A percentile compares a stretch with the other conserved stretches of the same genome.
Conservation (phyloP, 208 protist genomes). For the Leishmania braziliensis region DNA sequence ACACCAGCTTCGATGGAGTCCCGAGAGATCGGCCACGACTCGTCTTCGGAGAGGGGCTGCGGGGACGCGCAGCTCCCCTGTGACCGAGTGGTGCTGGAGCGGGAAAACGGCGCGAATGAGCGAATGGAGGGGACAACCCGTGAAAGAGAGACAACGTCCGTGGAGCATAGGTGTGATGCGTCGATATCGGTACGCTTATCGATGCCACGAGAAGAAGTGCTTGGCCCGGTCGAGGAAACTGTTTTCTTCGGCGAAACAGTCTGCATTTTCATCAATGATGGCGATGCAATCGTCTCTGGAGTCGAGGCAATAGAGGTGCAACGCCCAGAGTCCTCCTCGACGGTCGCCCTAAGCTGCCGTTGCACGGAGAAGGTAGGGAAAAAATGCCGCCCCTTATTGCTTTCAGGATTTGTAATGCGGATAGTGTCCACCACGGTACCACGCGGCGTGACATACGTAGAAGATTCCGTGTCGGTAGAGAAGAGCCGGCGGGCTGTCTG, state of each 20-base stretch:
- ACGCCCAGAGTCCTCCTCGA: not conserved
- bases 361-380: not conserved
- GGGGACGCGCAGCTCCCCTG: not conserved
- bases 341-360: not conserved
- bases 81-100: not conserved
- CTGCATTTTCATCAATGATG: not conserved
- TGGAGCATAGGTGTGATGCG: not conserved
- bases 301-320: not conserved
- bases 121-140: no score
- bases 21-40: not conserved
- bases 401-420: not conserved
- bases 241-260: not conserved
- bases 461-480: no score
- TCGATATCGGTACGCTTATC: not conserved
- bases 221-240: not conserved
- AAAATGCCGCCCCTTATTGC: not conserved
- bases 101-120: not conserved
- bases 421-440: not conserved
- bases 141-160: not conserved
- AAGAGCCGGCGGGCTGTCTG: not conserved
- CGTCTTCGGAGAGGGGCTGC: not conserved
- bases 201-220: not conserved
- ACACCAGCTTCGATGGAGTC: constrained; percentile 9
- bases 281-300: not conserved
- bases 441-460: not conserved